Conservation (phyloP, 2,329 filamentous ascomycete species). For the Emergomyces pasteurianus region DNA sequence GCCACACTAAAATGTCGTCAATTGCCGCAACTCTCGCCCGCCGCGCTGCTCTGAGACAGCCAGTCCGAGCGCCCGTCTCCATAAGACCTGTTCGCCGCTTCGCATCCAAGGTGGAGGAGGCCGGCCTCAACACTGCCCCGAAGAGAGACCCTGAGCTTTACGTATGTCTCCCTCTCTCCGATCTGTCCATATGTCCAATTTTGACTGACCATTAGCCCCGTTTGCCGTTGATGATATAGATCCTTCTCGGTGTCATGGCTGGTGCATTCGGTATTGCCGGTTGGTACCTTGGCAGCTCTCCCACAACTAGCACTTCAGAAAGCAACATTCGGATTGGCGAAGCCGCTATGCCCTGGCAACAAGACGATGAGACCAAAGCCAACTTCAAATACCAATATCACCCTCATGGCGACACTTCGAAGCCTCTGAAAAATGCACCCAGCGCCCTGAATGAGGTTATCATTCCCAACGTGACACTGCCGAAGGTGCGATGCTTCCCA, state of each 20-base stretch:
- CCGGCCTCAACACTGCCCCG: slow-evolving; percentile 48
- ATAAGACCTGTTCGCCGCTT: slow-evolving; percentile 25
- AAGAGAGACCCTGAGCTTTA: slow-evolving; percentile 64
- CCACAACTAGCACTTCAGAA: slow-evolving; percentile 77
- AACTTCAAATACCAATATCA: slow-evolving; percentile 63
- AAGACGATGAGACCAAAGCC: slow-evolving; percentile 45
- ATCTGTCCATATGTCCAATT: background rate
- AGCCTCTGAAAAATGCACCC: slow-evolving; percentile 74
- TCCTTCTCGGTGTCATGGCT: slow-evolving; percentile 84
- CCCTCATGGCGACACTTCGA: slow-evolving; percentile 69
- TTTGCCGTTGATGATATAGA: slow-evolving; percentile 39
- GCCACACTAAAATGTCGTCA: slow-evolving; percentile 27
- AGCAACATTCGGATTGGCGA: slow-evolving; percentile 59
- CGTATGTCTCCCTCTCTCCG: slow-evolving; percentile 35
- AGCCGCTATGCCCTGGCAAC: slow-evolving; percentile 86
- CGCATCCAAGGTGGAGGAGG: slow-evolving; percentile 34
- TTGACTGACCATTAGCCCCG: background rate
- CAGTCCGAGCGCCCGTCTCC: slow-evolving; percentile 27
- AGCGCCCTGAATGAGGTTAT: slow-evolving; percentile 93
- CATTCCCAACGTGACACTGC: slow-evolving; percentile 83
- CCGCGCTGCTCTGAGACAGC: slow-evolving; percentile 30
- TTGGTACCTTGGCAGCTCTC: slow-evolving; percentile 67
- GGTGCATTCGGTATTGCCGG: slow-evolving; percentile 78
- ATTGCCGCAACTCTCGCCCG: slow-evolving; percentile 31
- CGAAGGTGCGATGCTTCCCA: slow-evolving; percentile 51